Evolutionary conservation across 768 basidiomycete species (phyloP).

Genomic region (Agaricus subrufescens): DNA sequence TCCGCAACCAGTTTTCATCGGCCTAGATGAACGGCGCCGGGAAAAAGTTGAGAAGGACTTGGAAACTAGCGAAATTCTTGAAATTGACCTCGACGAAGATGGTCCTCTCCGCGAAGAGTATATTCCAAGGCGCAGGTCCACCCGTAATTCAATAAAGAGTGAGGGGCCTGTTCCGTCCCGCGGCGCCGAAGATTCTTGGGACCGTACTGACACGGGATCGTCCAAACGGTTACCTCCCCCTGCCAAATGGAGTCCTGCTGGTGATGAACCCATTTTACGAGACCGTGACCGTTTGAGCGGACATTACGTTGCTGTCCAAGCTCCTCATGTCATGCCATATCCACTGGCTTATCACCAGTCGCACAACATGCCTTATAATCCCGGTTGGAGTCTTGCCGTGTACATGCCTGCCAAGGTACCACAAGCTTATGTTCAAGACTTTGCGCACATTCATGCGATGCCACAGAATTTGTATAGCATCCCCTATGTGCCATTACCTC

Average conservation of each 20-base stretch:
- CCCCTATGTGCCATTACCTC: slow-evolving; percentile 31
- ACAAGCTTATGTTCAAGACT: slow-evolving; percentile 34
- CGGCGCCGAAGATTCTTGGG: slow-evolving; percentile 16
- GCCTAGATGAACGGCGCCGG: slow-evolving; percentile 59
- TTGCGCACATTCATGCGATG: slow-evolving; percentile 25
- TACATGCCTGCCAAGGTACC: slow-evolving; percentile 33
- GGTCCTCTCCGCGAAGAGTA: slow-evolving; percentile 82
- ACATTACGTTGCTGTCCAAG: slow-evolving; percentile 63
- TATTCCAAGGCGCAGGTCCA: slow-evolving; percentile 58
- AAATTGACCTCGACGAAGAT: slow-evolving; percentile 81
- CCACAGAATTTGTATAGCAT: slow-evolving; percentile 30
- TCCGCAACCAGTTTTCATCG: slow-evolving; percentile 68
- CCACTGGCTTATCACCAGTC: slow-evolving; percentile 27
- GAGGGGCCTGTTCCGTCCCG: slow-evolving; percentile 6
- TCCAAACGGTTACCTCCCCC: slow-evolving; percentile 58
- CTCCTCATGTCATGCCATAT: slow-evolving; percentile 37
- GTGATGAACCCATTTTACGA: slow-evolving; percentile 69
- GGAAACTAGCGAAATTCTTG: slow-evolving; percentile 43
- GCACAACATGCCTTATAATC: slow-evolving; percentile 31
- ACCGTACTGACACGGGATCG: slow-evolving; percentile 15
- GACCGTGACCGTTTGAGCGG: slow-evolving; percentile 46
- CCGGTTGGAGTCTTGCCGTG: slow-evolving; percentile 33
- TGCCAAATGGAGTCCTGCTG: slow-evolving; percentile 77
- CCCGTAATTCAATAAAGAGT: slow-evolving; percentile 7
- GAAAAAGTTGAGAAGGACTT: slow-evolving; percentile 45